Percentiles rank a stretch among this genome's conserved stretches.
Evolutionary conservation across 331 rosid species (phyloP).

Genomic region (Prunus yedoensis): DNA sequence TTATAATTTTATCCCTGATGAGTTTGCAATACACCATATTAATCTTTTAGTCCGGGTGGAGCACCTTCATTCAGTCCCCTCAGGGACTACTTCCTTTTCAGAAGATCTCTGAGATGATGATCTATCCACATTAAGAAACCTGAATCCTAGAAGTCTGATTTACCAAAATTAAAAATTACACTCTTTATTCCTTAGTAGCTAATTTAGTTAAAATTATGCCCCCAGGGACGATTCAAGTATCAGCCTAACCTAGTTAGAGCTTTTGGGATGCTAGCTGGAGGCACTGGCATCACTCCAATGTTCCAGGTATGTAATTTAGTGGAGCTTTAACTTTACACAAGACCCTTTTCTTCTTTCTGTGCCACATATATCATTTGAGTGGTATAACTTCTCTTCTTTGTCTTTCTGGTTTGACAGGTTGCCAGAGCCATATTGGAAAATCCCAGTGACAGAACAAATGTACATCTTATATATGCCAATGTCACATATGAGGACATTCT

Average conservation of each 20-base stretch:
- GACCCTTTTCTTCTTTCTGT: not conserved
- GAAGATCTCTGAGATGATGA: not conserved
- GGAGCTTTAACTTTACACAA: not conserved
- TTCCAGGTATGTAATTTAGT: slow-evolving; percentile 57
- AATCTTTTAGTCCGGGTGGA: not conserved
- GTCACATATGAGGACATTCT: slow-evolving; percentile 68
- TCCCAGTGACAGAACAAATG: slow-evolving; percentile 54
- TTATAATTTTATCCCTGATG: not conserved
- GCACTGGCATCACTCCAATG: slow-evolving; percentile 86
- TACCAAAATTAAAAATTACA: not conserved
- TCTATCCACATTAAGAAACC: not conserved
- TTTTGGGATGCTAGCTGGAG: slow-evolving; percentile 85
- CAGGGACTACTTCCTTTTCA: not conserved
- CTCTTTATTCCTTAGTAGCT: not conserved
- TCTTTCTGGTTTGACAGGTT: slow-evolving; percentile 18
- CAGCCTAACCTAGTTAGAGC: slow-evolving; percentile 59
- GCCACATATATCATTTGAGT: not conserved
- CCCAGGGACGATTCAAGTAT: slow-evolving; percentile 72
- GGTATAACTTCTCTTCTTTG: not conserved
- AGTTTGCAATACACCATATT: not conserved
- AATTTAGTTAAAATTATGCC: not conserved
- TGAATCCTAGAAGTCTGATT: not conserved
- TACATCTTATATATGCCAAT: slow-evolving; percentile 67
- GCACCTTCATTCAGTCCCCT: not conserved
- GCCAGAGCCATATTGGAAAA: slow-evolving; percentile 67